These are phyloP conservation scores for Aspergillus bombycis DNA, from an alignment of 2,329 filamentous ascomycete genomes.

Conservation along the genomic window DNA sequence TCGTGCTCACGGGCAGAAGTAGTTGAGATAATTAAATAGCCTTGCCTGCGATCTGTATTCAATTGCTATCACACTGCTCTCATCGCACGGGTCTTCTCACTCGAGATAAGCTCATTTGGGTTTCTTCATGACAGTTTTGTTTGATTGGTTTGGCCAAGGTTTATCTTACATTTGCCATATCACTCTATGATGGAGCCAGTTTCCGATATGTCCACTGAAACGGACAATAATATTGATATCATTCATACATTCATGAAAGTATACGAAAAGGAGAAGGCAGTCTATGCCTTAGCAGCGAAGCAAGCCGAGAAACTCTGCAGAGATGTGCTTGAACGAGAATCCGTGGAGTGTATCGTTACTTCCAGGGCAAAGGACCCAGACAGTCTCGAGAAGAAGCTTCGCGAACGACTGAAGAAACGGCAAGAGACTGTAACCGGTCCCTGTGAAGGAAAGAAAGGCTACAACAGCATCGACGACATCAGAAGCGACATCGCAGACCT, in stretches of 20 bases:
- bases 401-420: background rate
- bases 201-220: background rate
- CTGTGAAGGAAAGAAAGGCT: background rate
- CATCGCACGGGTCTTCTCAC: too few relatives aligned
- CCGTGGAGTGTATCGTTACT: background rate
- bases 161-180: too few relatives aligned
- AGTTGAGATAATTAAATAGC: background rate
- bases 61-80: too few relatives aligned
- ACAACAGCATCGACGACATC: slow-evolving; percentile 11
- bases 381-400: slow-evolving; percentile 5
- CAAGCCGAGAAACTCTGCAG: background rate
- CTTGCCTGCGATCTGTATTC: too few relatives aligned
- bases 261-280: background rate
- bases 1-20: background rate
- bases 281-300: background rate
- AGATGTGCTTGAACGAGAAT: background rate
- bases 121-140: too few relatives aligned
- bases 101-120: too few relatives aligned
- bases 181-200: background rate
- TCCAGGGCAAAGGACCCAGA: slow-evolving; percentile 11
- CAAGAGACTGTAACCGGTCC: background rate
- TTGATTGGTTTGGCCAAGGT: background rate
- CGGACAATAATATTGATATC: background rate
- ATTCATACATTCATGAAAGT: background rate
- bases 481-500: slow-evolving; percentile 17